Conservation (phyloP, 768 basidiomycete species). For the Leccinum variicolor region DNA sequence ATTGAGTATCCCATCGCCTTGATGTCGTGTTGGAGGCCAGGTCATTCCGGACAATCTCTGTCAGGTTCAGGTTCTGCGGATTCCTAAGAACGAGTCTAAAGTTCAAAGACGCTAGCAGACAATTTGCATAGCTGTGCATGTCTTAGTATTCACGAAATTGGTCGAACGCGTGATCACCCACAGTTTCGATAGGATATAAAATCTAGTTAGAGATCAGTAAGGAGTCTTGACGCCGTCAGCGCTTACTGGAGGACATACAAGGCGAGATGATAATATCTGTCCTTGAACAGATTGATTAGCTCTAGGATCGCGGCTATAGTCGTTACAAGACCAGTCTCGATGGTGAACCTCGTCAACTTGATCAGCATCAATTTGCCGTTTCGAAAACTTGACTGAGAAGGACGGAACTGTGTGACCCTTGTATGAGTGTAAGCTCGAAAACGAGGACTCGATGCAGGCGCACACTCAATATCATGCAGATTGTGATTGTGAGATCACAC, state of each 20-base stretch:
- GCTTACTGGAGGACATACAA: conserved; percentile 1
- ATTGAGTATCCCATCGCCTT: background rate
- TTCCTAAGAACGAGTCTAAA: background rate
- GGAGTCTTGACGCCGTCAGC: too few relatives aligned
- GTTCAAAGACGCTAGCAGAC: conserved; percentile 6
- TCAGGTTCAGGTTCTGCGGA: background rate
- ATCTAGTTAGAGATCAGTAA: background rate
- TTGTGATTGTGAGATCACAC: conserved; percentile 19
- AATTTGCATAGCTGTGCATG: conserved; percentile 11
- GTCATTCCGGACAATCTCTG: background rate
- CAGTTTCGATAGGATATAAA: conserved; percentile 5
- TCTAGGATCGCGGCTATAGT: conserved; percentile 8
- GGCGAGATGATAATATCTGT: conserved; percentile 2
- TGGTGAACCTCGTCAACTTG: conserved; percentile 9
- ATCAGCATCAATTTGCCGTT: background rate
- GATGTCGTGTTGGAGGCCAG: background rate
- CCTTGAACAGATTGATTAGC: background rate
- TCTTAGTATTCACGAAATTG: background rate
- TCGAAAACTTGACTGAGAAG: background rate
- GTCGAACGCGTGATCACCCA: background rate
- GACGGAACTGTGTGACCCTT: too few relatives aligned
- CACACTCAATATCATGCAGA: conserved; percentile 12
- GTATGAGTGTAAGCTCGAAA: too few relatives aligned
- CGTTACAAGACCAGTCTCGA: conserved; percentile 16
- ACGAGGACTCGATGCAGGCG: too few relatives aligned